Conservation (phyloP, 768 basidiomycete genomes). For the Trametes elegans region DNA sequence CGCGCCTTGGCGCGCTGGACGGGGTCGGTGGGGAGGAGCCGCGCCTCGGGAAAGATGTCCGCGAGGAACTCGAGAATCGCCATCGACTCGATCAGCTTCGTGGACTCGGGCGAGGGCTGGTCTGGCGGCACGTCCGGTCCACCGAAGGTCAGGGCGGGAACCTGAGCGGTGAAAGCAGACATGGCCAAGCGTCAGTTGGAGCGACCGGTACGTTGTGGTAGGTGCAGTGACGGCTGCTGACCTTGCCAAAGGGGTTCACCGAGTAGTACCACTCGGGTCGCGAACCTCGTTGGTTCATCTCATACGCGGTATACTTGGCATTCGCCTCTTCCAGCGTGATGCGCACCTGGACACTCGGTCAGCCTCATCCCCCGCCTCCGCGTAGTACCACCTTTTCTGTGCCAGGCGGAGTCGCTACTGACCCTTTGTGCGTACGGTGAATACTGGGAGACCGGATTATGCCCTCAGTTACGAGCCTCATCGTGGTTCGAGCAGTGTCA, state of each 20-base stretch:
- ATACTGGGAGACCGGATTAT: conserved; percentile 33
- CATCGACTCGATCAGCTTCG: conserved; percentile 61
- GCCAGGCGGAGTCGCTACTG: not conserved
- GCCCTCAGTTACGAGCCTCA: not conserved
- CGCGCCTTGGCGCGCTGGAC: conserved; percentile 55
- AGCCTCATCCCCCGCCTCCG: too few species aligned
- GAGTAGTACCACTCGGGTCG: conserved; percentile 70
- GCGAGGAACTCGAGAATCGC: conserved; percentile 65
- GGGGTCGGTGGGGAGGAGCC: conserved; percentile 52
- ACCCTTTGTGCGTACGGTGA: conserved; percentile 62
- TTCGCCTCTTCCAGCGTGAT: conserved; percentile 60
- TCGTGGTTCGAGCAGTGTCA: too few species aligned
- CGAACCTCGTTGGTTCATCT: conserved; percentile 53
- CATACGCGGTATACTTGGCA: conserved; percentile 45
- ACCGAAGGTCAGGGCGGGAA: conserved; percentile 59
- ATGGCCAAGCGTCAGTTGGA: not conserved
- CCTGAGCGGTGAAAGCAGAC: too few species aligned
- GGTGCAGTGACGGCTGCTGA: conserved; percentile 20
- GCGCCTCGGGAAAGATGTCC: conserved; percentile 50
- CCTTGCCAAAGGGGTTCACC: conserved; percentile 68
- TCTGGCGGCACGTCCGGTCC: conserved; percentile 54
- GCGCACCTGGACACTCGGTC: conserved; percentile 41
- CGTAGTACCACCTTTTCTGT: too few species aligned
- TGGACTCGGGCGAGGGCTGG: conserved; percentile 54
- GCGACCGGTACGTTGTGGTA: not conserved